Evolutionary conservation across 164 flowering plant genomes (phyloP), one percentile per base, ranked within the genome.

Genomic region (Tetrastigma voinierianum): DNA sequence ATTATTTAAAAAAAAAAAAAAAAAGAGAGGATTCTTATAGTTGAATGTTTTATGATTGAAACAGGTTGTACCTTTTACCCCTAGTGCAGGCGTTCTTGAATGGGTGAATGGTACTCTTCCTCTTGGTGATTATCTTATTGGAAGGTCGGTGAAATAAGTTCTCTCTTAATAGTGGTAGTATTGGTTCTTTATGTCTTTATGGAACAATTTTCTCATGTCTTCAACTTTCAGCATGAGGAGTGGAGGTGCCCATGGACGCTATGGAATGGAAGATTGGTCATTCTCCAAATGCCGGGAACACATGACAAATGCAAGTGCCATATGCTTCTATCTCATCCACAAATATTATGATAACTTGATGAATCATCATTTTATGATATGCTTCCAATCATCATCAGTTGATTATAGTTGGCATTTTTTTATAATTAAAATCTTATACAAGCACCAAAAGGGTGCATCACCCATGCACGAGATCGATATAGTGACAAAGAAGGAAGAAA

Each of bases 51-150:
- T 68, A 4, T 59, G 68, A 9, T 62, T 78, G 76, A 48, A 70
- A 71, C 77, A 96, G 99, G 99, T 96, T 61, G 89, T 96, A 72
- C 98, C 99, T 52, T 96, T 96, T 75, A 92, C 99, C 62, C 99
- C 99, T 9, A 96, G 99, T 88, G 99, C 99, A 72, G 99, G 99
- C 68, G 94, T 96, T 61, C 90, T 92, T 75, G 99, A 96, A 79
- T 96, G 99, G 99, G 99, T 96, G 44, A 77, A 89, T 79, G 96
- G 98, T 53, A 96, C 99, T 45, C 69, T 93, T 55, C 99, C 99
- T 58, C 91, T 96, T 46, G 95, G 95, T 51, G 99, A 96, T 73
- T 96, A 92, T 81, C 98, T 96, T 63, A 65, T 87, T 54, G 99
- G 98, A 78, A 93, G 99, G 99, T 96, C 18, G 67, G 88, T 78